Evolutionary conservation across 345 rosid species (phyloP).

Genomic region (Limnanthes douglasii): DNA sequence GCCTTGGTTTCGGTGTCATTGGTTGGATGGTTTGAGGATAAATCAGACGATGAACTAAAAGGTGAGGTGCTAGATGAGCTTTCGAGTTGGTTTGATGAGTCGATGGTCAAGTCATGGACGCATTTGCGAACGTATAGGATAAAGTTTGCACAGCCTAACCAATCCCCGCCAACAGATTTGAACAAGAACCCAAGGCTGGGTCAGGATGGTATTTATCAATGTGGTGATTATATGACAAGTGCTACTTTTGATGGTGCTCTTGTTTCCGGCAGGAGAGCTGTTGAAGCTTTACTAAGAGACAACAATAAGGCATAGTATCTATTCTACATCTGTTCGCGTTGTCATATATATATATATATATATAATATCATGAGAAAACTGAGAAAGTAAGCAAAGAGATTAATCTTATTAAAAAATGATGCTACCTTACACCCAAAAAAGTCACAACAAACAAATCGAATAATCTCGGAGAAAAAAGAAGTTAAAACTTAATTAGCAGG

Average conservation of each 20-base stretch:
- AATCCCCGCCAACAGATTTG: conserved; percentile 61
- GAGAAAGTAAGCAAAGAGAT: no score
- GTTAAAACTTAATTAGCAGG: no score
- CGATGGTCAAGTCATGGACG: conserved; percentile 44
- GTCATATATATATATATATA: no score
- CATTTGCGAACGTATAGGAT: conserved; percentile 67
- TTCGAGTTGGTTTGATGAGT: conserved; percentile 52
- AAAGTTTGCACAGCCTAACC: conserved; percentile 73
- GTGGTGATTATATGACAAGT: conserved; percentile 69
- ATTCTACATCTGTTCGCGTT: no score
- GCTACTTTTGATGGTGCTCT: conserved; percentile 91
- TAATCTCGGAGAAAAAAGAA: no score
- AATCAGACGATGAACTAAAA: conserved; percentile 34
- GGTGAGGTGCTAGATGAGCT: conserved; percentile 37
- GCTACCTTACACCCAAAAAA: no score
- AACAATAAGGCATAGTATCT: no score
- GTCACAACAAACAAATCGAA: no score
- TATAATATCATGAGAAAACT: no score
- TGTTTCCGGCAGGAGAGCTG: conserved; percentile 78
- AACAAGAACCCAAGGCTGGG: conserved; percentile 28
- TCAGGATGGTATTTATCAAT: conserved; percentile 34
- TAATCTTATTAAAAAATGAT: no score
- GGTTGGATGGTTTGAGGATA: conserved; percentile 47
- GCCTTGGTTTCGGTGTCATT: conserved; percentile 64
- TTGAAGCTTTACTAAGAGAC: conserved; percentile 45